Conservation (phyloP, 371 early-diverging fungal species). For the Mortierella sp. region DNA sequence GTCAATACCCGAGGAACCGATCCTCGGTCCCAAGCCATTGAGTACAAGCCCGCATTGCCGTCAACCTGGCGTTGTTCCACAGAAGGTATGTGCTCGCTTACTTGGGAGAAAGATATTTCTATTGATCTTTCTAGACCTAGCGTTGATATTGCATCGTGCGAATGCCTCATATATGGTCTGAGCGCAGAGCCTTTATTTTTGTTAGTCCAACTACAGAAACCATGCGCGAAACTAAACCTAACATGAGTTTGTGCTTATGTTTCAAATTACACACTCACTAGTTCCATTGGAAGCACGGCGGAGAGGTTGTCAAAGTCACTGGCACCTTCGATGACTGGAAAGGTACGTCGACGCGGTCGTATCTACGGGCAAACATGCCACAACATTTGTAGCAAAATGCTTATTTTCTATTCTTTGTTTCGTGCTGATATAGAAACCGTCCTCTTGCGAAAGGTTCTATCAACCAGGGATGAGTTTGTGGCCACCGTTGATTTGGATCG, state of each 20-base stretch:
- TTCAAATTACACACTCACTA: conserved; percentile 20
- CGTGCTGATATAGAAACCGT: conserved; percentile 11
- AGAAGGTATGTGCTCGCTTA: conserved; percentile 10
- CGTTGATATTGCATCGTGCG: too few species aligned
- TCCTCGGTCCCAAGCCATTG: neutral
- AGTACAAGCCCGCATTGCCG: neutral
- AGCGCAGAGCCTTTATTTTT: too few species aligned
- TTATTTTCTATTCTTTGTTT: too few species aligned
- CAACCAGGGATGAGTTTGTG: conserved; percentile 31
- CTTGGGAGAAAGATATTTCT: neutral
- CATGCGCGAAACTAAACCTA: too few species aligned
- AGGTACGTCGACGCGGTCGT: conserved; percentile 41
- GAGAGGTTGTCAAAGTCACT: conserved; percentile 60
- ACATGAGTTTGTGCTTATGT: too few species aligned
- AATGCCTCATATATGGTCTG: too few species aligned
- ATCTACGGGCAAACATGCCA: too few species aligned
- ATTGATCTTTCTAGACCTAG: too few species aligned
- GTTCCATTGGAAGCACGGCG: conserved; percentile 65
- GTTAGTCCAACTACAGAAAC: too few species aligned
- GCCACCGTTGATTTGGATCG: conserved; percentile 51
- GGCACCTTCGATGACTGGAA: conserved; percentile 67
- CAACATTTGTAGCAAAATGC: conserved; percentile 1
- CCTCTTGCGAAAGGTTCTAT: conserved; percentile 16
- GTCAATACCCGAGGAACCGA: conserved; percentile 14
- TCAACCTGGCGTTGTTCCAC: conserved; percentile 1